Base-by-base conservation (phyloP, 345 rosid species). In the Sisymbrium altissimum region DNA sequence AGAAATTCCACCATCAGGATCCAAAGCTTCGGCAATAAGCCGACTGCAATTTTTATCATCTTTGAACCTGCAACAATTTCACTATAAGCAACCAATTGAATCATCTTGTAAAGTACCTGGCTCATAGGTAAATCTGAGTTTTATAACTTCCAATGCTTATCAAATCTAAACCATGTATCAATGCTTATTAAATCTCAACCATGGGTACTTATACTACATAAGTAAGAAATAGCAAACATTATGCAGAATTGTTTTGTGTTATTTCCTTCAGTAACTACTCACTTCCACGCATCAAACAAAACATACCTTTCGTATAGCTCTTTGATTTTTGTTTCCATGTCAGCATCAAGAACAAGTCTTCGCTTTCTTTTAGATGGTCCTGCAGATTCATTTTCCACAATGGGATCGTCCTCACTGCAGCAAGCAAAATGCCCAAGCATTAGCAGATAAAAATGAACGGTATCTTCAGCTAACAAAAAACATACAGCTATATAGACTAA, bases 291-390 rank as follows among this genome's bases (percentile, higher is more conserved):
- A 39, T 49, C 33, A 29, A 74, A 66, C 60, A 46, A 53, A 49
- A 75, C 90, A 68, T 82, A 94, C 97, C 77, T 84, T 36, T 88
- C 87, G 45, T 86, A 87, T 52, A 94, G 87, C 60, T 87, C 92
- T 78, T 72, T 86, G 72, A 94, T 77, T 78, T 81, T 78, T 41
- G 50, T 70, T 79, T 86, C 93, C 88, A 86, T 54, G 33, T 83
- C 96, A 68, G 82, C 77, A 60, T 73, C 84, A 21, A 86, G 79
- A 68, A 89, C 77, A 58, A 86, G 80, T 80, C 86, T 91, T 80
- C 83, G 83, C 72, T 83, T 94, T 81, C 88, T 84, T 81, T 71
- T 78, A 58, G 82, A 44, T 81, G 81, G 72, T 61, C 65, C 77
- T 71, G 60, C 76, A 71, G 66, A 57, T 72, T 82, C 80, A 80